These are phyloP conservation scores for Serendipita sp. DNA, from an alignment of 768 basidiomycete species.

Conservation along the genomic window DNA sequence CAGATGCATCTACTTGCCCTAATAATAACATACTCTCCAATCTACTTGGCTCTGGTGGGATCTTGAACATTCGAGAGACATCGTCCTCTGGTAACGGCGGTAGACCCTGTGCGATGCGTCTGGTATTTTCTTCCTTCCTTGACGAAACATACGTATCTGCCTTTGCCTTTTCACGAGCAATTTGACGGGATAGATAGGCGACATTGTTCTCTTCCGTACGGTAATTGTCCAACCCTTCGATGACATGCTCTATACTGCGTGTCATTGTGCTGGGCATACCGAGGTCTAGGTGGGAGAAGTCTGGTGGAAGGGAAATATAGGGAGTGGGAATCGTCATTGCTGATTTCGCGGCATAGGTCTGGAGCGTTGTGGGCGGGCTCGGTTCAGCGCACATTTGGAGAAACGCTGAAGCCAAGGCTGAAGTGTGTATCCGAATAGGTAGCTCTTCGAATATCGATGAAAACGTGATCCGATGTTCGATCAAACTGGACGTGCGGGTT, in stretches of 20 bases:
- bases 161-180: slow-evolving; percentile 63
- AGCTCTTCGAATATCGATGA: slow-evolving; percentile 75
- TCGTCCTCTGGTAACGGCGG: slow-evolving; percentile 80
- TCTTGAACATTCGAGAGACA: slow-evolving; percentile 68
- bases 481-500: slow-evolving; percentile 35
- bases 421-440: slow-evolving; percentile 69
- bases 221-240: slow-evolving; percentile 72
- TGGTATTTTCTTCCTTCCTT: slow-evolving; percentile 75
- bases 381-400: slow-evolving; percentile 44
- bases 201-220: slow-evolving; percentile 85
- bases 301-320: slow-evolving; percentile 23
- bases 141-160: slow-evolving; percentile 70
- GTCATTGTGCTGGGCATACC: slow-evolving; percentile 49
- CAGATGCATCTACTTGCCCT: slow-evolving; percentile 77
- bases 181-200: slow-evolving; percentile 75
- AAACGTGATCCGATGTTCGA: slow-evolving; percentile 67
- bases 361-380: slow-evolving; percentile 23
- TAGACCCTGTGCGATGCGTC: slow-evolving; percentile 64
- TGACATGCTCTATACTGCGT: slow-evolving; percentile 65
- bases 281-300: slow-evolving; percentile 55
- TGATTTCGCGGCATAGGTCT: slow-evolving; percentile 22
- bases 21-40: slow-evolving; percentile 73
- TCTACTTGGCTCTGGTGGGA: slow-evolving; percentile 74
- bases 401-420: slow-evolving; percentile 65
- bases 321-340: slow-evolving; percentile 15